These are phyloP conservation scores for Pulicaria dysenterica DNA, from an alignment of 129 eudicot genomes.

Conservation along the genomic window DNA sequence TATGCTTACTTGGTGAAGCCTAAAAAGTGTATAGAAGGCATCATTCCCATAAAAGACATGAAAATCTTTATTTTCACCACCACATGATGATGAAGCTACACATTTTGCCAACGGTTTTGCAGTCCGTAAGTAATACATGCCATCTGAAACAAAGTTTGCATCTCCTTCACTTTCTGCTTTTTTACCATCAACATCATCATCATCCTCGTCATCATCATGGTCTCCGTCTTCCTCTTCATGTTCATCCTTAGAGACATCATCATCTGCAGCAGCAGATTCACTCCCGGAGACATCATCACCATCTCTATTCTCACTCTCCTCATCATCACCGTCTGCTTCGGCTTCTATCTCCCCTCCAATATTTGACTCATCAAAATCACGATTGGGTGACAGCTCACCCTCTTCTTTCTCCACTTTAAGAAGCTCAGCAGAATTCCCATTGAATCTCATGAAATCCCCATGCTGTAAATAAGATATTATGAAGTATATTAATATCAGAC, in stretches of 20 bases:
- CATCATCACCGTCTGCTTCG: constrained; percentile 81
- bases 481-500: constrained; percentile 3
- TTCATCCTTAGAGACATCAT: constrained; percentile 79
- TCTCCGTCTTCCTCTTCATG: constrained; percentile 79
- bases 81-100: constrained; percentile 49
- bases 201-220: constrained; percentile 76
- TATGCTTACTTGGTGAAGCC: constrained; percentile 87
- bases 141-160: constrained; percentile 52
- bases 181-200: constrained; percentile 67
- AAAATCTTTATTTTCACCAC: constrained; percentile 41
- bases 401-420: constrained; percentile 91
- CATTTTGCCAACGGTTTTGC: constrained; percentile 80
- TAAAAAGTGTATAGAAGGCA: constrained; percentile 72
- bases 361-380: constrained; percentile 67
- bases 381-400: constrained; percentile 90
- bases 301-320: constrained; percentile 38
- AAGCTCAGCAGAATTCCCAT: constrained; percentile 51
- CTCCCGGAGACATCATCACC: constrained; percentile 75
- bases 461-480: constrained; percentile 49
- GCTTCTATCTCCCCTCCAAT: constrained; percentile 46
- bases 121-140: constrained; percentile 42
- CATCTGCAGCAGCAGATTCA: constrained; percentile 89
- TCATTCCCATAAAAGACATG: constrained; percentile 88
- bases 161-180: constrained; percentile 98
- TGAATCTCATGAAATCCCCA: constrained; percentile 44